Base-by-base conservation (phyloP, 1,284 basidiomycete genomes). In the Pyrrhoderma noxium region DNA sequence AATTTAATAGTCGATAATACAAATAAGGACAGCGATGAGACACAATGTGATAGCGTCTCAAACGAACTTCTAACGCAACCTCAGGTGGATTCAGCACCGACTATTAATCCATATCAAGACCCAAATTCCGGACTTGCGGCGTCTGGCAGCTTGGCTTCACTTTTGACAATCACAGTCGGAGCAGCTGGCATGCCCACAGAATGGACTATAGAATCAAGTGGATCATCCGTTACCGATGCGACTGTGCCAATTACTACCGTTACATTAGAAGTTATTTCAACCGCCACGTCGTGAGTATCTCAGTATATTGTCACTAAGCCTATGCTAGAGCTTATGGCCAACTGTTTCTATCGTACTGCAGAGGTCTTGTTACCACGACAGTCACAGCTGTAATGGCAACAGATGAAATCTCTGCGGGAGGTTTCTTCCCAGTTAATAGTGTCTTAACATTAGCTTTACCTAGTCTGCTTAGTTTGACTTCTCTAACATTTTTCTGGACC, bases 1-100 rank as follows among this genome's bases (percentile, higher is more conserved):
- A 67, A 68, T 3, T 62, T 77, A 18, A 60, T 62, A 18, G 62
- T 77, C 34, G 53, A 67, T n/a, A 74, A 73, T 56, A 56, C 60
- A 23, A 45, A 52, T 14, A 41, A 47, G 39, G 47, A 27, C 44
- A 25, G 34, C 22, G 51, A 52, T 45, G 35, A 9, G 9, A 49
- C 50, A n/a, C 46, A 51, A 19, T 55, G 50, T 51, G 40, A 56
- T n/a, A 43, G 27, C 16, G 22, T 53, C 18, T 53, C 54, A 13
- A 75, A 75, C 52, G 14, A 52, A 3, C 52, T 74, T 1, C 64
- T 67, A 51, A 49, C 52, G 16, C 70, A 72, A 54, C 73, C 72
- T 7, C 74, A 70, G 47, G 43, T 57, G 31, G 61, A 60, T 16
- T 60, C 58, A 23, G 62, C 68, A 14, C 52, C 57, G n/a, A 56